Base-by-base conservation (phyloP, 1,284 basidiomycete species). In the Porodaedalea pini region DNA sequence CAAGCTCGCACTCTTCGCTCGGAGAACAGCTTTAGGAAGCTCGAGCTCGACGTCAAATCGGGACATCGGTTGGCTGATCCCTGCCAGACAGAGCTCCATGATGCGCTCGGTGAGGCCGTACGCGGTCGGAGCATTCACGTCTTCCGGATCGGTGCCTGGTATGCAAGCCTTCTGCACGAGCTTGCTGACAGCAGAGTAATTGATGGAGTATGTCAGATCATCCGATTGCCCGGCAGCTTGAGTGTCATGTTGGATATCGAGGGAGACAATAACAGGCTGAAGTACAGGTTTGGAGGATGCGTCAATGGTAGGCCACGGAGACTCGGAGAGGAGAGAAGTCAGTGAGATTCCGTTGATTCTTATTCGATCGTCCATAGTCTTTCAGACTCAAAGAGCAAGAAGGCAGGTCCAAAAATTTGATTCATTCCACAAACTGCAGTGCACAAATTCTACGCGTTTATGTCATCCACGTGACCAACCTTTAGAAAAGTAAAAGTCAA, bases 231-330 rank as follows among this genome's bases (percentile, higher is more conserved):
- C 85, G 2, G 86, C 73, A 8, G 66, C 64, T 10, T 75, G 71
- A 15, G 88, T 71, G 63, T 86, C 78, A 62, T 85, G 78, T 13
- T 74, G 70, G 45, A 91, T 76, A 6, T 71, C 69, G 6, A 88
- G 68, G 39, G 82, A 79, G 54, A 88, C 66, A 10, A 74, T 68
- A n/a, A 89, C 72, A 0, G 84, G 81, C 63, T 90, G 88, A 15
- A 72, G 64, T n/a, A 68, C 71, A 5, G 73, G 68, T 41, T 68
- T 66, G 15, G 34, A 58, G 10, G 52, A 57, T n/a, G 45, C 11
- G 73, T 72, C 77, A 76, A 81, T 58, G 72, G 70, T 8, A 77
- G 73, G 11, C 78, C 79, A 55, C 27, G 59, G 44, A 32, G 51
- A 54, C 21, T 56, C 55, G n/a, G 13, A 21, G 6, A 61, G 13